phyloP scores from a whole-genome alignment of 1,139 yeast species.

The Taiozyma sp. region DNA sequence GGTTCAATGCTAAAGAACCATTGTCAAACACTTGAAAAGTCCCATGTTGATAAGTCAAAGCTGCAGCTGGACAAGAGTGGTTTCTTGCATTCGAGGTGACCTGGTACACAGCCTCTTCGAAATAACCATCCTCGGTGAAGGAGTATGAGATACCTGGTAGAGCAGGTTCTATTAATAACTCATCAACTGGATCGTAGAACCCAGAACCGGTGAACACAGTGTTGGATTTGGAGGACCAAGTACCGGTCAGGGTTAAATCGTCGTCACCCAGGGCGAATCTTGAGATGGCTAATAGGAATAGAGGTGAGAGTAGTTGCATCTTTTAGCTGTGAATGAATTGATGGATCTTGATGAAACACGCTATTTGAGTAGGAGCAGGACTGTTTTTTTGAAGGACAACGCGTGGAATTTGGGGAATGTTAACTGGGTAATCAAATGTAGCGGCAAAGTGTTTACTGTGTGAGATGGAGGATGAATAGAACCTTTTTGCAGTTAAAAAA shows the following conservation, averaged over 20 bases:
- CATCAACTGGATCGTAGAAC: constrained; percentile 93
- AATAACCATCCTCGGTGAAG: constrained; percentile 86
- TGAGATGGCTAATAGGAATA: neutral
- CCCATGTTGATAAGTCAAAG: constrained; percentile 86
- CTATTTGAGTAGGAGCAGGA: no score
- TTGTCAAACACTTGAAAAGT: constrained; percentile 56
- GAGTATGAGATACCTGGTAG: constrained; percentile 92
- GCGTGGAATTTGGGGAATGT: no score
- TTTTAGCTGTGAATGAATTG: no score
- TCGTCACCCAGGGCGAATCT: constrained; percentile 1
- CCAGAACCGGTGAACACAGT: constrained; percentile 97
- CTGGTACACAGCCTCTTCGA: constrained; percentile 85
- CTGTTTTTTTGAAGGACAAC: no score
- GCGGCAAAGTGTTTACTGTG: no score
- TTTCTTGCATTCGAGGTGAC: constrained; percentile 65
- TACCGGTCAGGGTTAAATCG: constrained; percentile 53
- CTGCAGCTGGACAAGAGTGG: constrained; percentile 82
- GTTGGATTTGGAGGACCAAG: constrained; percentile 93
- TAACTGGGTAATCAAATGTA: no score
- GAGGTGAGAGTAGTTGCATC: neutral
- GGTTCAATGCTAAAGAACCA: constrained; percentile 67
- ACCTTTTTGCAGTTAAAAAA: no score
- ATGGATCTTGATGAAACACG: no score
- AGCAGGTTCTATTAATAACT: constrained; percentile 88
- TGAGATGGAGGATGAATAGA: no score